Conservation (phyloP, 306 rosid genomes). For the Quercus wislizeni region DNA sequence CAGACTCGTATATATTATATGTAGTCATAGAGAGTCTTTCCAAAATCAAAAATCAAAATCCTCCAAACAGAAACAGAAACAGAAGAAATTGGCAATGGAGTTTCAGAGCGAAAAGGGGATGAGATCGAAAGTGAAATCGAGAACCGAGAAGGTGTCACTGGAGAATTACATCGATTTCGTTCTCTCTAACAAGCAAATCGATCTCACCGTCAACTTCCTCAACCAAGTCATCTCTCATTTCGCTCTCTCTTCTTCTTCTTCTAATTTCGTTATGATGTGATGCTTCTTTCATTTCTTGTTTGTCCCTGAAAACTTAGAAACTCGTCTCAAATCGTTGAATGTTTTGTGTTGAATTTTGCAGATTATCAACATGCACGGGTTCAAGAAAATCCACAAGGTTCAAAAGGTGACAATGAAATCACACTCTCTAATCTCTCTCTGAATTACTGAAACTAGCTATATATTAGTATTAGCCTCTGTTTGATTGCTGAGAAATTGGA, state of each 20-base stretch:
- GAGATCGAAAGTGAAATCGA: constrained; percentile 21
- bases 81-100: constrained; percentile 20
- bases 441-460: background rate
- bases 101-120: constrained; percentile 6
- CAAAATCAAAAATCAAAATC: too few relatives aligned
- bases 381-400: constrained; percentile 47
- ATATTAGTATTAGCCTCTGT: background rate
- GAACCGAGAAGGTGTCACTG: constrained; percentile 30
- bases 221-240: constrained; percentile 45
- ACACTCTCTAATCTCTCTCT: background rate
- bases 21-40: too few relatives aligned
- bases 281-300: background rate
- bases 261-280: background rate
- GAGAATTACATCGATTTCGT: constrained; percentile 50
- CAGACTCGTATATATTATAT: too few relatives aligned
- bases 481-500: background rate
- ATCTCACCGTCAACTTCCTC: constrained; percentile 43
- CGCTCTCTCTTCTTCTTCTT: constrained; percentile 10
- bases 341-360: constrained; percentile 10
- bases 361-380: constrained; percentile 72
- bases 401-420: constrained; percentile 46
- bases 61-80: background rate
- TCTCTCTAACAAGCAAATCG: constrained; percentile 34
- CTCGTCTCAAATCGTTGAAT: background rate
- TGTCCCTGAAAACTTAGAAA: too few relatives aligned